Conservation (phyloP, 129 eudicot genomes). For the Smallanthus sonchifolius region DNA sequence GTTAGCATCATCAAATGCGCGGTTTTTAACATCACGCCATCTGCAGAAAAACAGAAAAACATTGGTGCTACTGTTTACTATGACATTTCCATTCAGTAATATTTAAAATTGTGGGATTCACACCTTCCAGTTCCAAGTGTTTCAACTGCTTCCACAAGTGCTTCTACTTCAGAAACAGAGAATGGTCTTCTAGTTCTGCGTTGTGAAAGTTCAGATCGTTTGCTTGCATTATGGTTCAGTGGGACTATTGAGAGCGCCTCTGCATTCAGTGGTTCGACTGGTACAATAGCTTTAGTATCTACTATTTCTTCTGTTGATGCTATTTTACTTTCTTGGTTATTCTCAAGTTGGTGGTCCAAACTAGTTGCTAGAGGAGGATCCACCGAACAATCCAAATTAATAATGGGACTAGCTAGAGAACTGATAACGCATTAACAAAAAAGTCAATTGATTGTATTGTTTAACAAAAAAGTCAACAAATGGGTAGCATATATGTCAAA, state of each 20-base stretch:
- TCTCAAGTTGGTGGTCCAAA: slow-evolving; percentile 33
- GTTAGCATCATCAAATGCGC: slow-evolving; percentile 78
- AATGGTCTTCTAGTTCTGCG: slow-evolving; percentile 77
- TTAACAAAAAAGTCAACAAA: slow-evolving; percentile 6
- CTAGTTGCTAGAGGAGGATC: slow-evolving; percentile 32
- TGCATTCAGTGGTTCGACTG: slow-evolving; percentile 30
- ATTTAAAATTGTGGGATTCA: not conserved
- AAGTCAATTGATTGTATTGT: not conserved
- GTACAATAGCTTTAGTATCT: slow-evolving; percentile 54
- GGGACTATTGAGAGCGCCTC: slow-evolving; percentile 25
- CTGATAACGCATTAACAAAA: slow-evolving; percentile 23
- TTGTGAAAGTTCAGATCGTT: slow-evolving; percentile 57
- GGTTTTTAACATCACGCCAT: slow-evolving; percentile 94
- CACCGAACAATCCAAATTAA: slow-evolving; percentile 19
- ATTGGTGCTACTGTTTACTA: not conserved
- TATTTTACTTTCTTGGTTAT: slow-evolving; percentile 26
- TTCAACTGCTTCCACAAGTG: slow-evolving; percentile 93
- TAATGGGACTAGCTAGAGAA: slow-evolving; percentile 32
- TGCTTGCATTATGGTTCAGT: slow-evolving; percentile 40
- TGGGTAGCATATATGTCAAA: not conserved
- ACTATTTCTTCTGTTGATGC: slow-evolving; percentile 24
- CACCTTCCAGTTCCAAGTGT: slow-evolving; percentile 97
- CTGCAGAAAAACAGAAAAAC: slow-evolving; percentile 38
- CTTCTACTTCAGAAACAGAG: slow-evolving; percentile 87
- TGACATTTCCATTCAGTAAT: not conserved